Evolutionary conservation across 2,329 filamentous ascomycete species (phyloP), one percentile per base, ranked within the genome.

Genomic region (Botrytis porri): DNA sequence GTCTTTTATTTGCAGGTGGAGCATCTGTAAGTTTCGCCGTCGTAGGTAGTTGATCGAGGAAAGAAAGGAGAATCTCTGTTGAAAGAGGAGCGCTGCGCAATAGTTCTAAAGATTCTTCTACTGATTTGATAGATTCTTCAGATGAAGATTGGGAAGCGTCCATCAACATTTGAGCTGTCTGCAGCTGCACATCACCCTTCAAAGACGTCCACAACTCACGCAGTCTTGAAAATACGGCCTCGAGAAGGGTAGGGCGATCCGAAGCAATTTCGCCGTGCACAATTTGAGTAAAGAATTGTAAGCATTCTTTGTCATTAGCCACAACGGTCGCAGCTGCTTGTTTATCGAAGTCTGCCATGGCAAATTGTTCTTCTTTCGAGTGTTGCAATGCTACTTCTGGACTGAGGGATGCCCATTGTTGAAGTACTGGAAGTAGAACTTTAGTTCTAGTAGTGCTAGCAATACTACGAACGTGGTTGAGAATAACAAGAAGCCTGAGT

Each of bases 1-100:
- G 89, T 75, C 93, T 87, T 84, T 97, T 97, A 76, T 90, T 90
- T 2, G 92, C 88, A 16, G 92, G 91, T 20, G 90, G 88, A 72
- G 91, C 89, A 64, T 90, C 90, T 60, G 91, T 89, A 82, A 95
- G 87, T 77, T 92, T 89, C 4, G 90, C 87, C n/a, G 91, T 88
- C 22, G 89, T 90, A 73, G 93, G 92, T 59, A 97, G 87, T 37
- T 89, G 90, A 75, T 92, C 88, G 12, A 97, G 83, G 82, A 97
- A 93, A 65, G 87, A 86, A 0, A 89, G 84, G 14, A 98, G 86
- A 37, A 93, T 90, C 43, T 90, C 85, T 0, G 92, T 93, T 3
- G 92, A 90, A 57, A 97, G 86, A n/a, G 90, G 85, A 12, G 97
- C 87, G 73, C 87, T 89, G 73, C 90, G 89, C 72, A 98, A 85